phyloP scores from a whole-genome alignment of 495 filamentous ascomycete genomes.

The Lasiosphaeria ovina region DNA sequence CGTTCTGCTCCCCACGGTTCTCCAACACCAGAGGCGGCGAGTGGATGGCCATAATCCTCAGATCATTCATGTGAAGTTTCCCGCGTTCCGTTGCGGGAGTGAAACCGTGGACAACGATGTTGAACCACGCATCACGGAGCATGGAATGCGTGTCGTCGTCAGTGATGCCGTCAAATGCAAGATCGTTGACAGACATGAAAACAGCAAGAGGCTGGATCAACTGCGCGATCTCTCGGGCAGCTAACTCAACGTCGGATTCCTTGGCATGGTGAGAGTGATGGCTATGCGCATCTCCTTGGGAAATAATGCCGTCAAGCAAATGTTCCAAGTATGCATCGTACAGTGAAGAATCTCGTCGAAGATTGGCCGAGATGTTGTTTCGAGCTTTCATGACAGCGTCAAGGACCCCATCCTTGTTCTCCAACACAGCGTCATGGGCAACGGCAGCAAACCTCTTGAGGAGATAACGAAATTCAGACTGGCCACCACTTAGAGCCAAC shows the following conservation, averaged over 20 bases:
- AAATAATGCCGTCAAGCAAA: conserved; percentile 82
- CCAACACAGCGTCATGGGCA: conserved; percentile 66
- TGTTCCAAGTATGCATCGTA: conserved; percentile 78
- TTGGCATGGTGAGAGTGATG: conserved; percentile 55
- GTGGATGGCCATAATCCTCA: conserved; percentile 78
- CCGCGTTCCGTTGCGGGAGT: conserved; percentile 65
- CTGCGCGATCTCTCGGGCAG: conserved; percentile 78
- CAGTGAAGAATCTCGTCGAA: conserved; percentile 64
- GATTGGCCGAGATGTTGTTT: conserved; percentile 65
- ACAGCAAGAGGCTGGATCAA: conserved; percentile 78
- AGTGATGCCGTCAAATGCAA: conserved; percentile 35
- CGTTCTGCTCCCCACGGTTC: conserved; percentile 77
- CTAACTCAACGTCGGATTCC: conserved; percentile 71
- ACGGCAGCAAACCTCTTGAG: conserved; percentile 78
- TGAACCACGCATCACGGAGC: conserved; percentile 94
- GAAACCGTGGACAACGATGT: conserved; percentile 91
- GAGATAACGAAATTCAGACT: conserved; percentile 75
- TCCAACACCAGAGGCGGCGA: conserved; percentile 82
- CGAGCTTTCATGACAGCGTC: conserved; percentile 73
- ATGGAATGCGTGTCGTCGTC: conserved; percentile 66
- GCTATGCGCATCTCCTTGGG: conserved; percentile 71
- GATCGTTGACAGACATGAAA: conserved; percentile 60
- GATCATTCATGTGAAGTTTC: conserved; percentile 64
- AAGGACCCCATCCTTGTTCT: conserved; percentile 57
- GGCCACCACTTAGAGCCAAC: conserved; percentile 71